Evolutionary conservation across 306 rosid genomes (phyloP).

Genomic region (Senna siamea): DNA sequence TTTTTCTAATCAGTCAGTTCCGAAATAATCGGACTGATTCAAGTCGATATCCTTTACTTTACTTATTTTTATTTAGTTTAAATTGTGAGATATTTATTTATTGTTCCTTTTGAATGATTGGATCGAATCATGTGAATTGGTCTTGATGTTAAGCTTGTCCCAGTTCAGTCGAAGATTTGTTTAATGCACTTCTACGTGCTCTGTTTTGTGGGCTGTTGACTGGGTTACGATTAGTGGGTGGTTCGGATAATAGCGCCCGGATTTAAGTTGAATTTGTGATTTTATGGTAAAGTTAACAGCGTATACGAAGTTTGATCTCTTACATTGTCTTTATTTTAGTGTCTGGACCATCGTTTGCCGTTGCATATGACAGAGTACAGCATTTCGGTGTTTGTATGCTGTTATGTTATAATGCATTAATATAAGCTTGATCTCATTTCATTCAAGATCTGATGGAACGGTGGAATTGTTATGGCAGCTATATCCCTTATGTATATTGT

Average conservation of each 20-base stretch:
- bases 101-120: background rate
- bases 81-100: background rate
- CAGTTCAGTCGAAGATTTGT: slow-evolving; percentile 14
- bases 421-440: background rate
- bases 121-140: background rate
- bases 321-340: background rate
- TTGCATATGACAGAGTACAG: background rate
- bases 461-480: background rate
- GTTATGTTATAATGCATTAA: slow-evolving; percentile 17
- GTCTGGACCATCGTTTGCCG: background rate
- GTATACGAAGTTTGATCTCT: slow-evolving; percentile 17
- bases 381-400: background rate
- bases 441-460: background rate
- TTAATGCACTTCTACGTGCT: background rate
- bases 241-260: background rate
- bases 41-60: slow-evolving; percentile 17
- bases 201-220: background rate
- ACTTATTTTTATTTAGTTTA: background rate
- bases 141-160: background rate
- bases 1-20: background rate
- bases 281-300: background rate
- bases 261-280: slow-evolving; percentile 7
- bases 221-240: background rate
- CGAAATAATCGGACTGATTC: background rate
- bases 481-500: background rate